These are phyloP conservation scores for Candida stauntonica DNA, from an alignment of 805 yeast species.

Conservation along the genomic window DNA sequence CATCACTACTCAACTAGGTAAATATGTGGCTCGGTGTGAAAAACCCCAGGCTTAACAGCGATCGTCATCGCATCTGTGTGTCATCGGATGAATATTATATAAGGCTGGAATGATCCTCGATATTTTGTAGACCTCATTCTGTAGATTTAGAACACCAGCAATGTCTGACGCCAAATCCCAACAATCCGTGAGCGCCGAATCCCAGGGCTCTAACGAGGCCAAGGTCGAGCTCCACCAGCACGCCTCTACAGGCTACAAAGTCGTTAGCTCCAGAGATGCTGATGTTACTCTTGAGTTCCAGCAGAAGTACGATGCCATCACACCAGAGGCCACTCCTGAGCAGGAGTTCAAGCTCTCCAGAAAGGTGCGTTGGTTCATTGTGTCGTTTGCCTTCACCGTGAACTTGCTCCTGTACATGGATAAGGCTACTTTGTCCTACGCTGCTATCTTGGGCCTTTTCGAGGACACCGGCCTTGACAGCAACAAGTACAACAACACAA, in stretches of 20 bases:
- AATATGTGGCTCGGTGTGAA: no score
- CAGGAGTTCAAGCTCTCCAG: slow-evolving; percentile 36
- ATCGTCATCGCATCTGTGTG: no score
- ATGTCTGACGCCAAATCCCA: background rate
- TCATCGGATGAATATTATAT: no score
- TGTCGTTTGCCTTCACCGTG: slow-evolving; percentile 35
- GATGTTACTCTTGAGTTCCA: slow-evolving; percentile 37
- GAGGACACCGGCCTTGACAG: slow-evolving; percentile 42
- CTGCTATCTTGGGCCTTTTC: slow-evolving; percentile 44
- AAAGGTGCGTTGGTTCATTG: slow-evolving; percentile 35
- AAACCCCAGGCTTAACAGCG: no score
- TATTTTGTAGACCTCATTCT: no score
- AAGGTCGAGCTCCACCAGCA: slow-evolving; percentile 4
- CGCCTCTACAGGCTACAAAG: slow-evolving; percentile 31
- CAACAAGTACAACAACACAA: slow-evolving; percentile 41
- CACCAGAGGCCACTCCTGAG: slow-evolving; percentile 38
- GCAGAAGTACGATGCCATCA: slow-evolving; percentile 30
- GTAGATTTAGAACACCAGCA: background rate
- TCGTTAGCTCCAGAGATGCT: slow-evolving; percentile 34
- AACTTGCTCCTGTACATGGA: slow-evolving; percentile 45
- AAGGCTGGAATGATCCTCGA: no score
- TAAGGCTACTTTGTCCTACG: slow-evolving; percentile 47
- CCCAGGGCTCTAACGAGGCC: slow-evolving; percentile 1
- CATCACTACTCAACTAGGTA: no score
- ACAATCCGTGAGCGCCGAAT: background rate